Evolutionary conservation across 2,329 filamentous ascomycete genomes (phyloP).

Genomic region (Parascedosporium putredinis): DNA sequence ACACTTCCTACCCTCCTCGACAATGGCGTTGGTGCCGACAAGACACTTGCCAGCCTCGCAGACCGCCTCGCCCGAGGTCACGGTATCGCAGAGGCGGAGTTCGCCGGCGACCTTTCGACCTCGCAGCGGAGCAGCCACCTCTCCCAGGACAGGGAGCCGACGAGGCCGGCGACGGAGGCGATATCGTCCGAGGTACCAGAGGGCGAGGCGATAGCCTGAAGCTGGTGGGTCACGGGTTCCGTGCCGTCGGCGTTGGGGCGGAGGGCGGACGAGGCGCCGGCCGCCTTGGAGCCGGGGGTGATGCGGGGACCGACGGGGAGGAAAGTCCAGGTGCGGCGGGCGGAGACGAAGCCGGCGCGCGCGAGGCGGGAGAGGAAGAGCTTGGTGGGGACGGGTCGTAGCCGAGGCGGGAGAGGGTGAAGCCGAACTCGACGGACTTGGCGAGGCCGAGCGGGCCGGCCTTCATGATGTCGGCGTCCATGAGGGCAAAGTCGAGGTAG

Average conservation of each 20-base stretch:
- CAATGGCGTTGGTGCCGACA: conserved; percentile 47
- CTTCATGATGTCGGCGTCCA: conserved; percentile 85
- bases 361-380: conserved; percentile 66
- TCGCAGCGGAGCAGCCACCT: conserved; percentile 87
- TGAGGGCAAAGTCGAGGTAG: conserved; percentile 79
- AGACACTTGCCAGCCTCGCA: conserved; percentile 48
- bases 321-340: conserved; percentile 80
- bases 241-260: conserved; percentile 28
- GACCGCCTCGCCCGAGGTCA: conserved; percentile 39
- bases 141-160: conserved; percentile 90
- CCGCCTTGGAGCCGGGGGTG: conserved; percentile 11
- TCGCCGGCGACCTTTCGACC: conserved; percentile 65
- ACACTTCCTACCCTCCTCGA: conserved; percentile 52
- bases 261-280: conserved; percentile 16
- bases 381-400: conserved; percentile 84
- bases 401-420: conserved; percentile 77
- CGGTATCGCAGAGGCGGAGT: conserved; percentile 41
- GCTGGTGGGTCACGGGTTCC: conserved; percentile 35
- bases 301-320: conserved; percentile 60
- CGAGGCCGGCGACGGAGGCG: conserved; percentile 67
- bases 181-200: conserved; percentile 59
- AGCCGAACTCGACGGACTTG: conserved; percentile 84
- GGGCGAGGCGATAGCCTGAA: conserved; percentile 45
- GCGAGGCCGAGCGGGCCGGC: conserved; percentile 70
- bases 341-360: conserved; percentile 65